Evolutionary conservation across 768 basidiomycete species (phyloP).

Genomic region (Rhodosporidiobolus sp.): DNA sequence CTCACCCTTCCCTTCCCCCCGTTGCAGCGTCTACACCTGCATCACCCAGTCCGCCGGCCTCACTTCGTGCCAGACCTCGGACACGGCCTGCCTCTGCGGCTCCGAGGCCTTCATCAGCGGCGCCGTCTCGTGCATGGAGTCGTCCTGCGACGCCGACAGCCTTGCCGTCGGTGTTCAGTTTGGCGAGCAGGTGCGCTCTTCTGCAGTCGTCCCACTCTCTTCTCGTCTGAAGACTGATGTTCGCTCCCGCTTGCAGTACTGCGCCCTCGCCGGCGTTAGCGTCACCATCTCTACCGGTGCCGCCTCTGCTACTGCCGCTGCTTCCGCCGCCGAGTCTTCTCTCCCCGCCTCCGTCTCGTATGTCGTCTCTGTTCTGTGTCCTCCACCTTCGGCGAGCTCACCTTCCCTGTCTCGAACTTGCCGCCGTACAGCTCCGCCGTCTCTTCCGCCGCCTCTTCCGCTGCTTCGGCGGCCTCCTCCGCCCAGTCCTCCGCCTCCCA

Average conservation of each 20-base stretch:
- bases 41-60: constrained; percentile 1
- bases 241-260: constrained; percentile 3
- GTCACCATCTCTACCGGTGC: background rate
- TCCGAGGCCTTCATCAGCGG: constrained; percentile 17
- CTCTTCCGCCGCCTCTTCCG: background rate
- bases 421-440: background rate
- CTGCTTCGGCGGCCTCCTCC: background rate
- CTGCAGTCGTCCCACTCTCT: background rate
- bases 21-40: constrained; percentile 21
- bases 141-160: background rate
- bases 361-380: no score
- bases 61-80: constrained; percentile 19
- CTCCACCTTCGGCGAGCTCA: background rate
- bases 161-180: constrained; percentile 10
- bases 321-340: background rate
- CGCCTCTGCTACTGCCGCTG: background rate
- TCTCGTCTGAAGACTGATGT: no score
- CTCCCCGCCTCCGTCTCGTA: background rate
- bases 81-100: constrained; percentile 25
- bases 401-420: background rate
- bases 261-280: constrained; percentile 5
- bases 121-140: constrained; percentile 14
- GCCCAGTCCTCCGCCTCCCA: background rate
- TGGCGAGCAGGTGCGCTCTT: constrained; percentile 20
- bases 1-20: no score